These are phyloP conservation scores for Ganoderma boninense DNA, from an alignment of 1,284 basidiomycete genomes.

Conservation along the genomic window DNA sequence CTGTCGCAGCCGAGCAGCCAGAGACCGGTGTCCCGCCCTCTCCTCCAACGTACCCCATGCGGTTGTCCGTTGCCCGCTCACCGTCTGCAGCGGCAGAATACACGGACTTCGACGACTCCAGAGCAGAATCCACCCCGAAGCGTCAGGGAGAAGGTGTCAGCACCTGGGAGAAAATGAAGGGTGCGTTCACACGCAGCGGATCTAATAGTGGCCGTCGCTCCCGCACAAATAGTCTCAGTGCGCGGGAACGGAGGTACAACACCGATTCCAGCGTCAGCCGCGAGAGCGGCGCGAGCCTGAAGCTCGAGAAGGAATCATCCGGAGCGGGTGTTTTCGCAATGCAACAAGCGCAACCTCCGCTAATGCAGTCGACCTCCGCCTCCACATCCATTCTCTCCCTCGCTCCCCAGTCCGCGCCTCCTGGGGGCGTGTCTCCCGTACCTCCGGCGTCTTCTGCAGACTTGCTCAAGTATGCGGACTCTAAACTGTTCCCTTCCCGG, in stretches of 20 bases:
- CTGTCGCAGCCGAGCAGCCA: slow-evolving; percentile 41
- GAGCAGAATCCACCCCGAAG: slow-evolving; percentile 60
- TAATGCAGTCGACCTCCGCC: slow-evolving; percentile 64
- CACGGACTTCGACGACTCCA: slow-evolving; percentile 62
- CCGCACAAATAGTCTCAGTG: slow-evolving; percentile 76
- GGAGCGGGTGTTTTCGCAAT: slow-evolving; percentile 44
- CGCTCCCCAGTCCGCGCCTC: slow-evolving; percentile 58
- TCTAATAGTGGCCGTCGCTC: slow-evolving; percentile 76
- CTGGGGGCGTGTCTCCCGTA: slow-evolving; percentile 70
- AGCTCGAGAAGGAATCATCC: slow-evolving; percentile 60
- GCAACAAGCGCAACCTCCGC: slow-evolving; percentile 50
- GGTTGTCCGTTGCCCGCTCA: slow-evolving; percentile 68
- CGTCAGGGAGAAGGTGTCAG: slow-evolving; percentile 62
- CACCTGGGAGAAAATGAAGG: slow-evolving; percentile 75
- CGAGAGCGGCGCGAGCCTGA: slow-evolving; percentile 77
- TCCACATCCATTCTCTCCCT: slow-evolving; percentile 71
- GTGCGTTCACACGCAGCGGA: slow-evolving; percentile 64
- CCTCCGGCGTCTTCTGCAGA: slow-evolving; percentile 72
- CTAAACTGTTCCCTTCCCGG: slow-evolving; percentile 90
- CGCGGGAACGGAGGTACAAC: slow-evolving; percentile 68
- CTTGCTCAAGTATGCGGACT: slow-evolving; percentile 69
- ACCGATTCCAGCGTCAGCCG: slow-evolving; percentile 77
- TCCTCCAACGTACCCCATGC: slow-evolving; percentile 60
- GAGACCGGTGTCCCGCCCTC: slow-evolving; percentile 56
- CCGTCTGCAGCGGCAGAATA: slow-evolving; percentile 56